Evolutionary conservation across 345 rosid species (phyloP).

Genomic region (Luvunga scandens): DNA sequence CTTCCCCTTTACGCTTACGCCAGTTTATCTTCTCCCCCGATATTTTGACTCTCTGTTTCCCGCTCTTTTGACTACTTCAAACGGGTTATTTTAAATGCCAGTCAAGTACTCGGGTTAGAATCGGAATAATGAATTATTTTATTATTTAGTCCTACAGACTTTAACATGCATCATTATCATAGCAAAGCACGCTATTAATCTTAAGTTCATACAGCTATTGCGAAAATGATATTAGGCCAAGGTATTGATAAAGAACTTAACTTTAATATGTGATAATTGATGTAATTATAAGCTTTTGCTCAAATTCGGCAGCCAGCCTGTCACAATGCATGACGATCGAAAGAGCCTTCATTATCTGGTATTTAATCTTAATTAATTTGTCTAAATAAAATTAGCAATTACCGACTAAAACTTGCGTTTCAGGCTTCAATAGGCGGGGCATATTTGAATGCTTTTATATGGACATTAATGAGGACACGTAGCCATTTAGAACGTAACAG

Average conservation of each 20-base stretch:
- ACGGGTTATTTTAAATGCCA: neutral
- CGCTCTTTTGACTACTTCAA: neutral
- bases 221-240: neutral
- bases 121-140: neutral
- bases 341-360: neutral
- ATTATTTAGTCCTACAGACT: too few relatives aligned
- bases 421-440: neutral
- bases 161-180: too few relatives aligned
- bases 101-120: neutral
- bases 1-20: constrained; percentile 9
- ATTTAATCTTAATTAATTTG: neutral
- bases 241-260: neutral
- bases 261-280: too few relatives aligned
- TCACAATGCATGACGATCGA: neutral
- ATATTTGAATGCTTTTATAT: neutral
- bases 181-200: too few relatives aligned
- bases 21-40: neutral
- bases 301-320: neutral
- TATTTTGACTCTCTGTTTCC: neutral
- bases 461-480: neutral
- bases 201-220: neutral
- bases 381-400: too few relatives aligned
- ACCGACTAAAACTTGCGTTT: neutral
- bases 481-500: neutral
- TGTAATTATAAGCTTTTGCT: neutral